phyloP scores from a whole-genome alignment of 306 rosid genomes.

The Canavalia ensiformis region DNA sequence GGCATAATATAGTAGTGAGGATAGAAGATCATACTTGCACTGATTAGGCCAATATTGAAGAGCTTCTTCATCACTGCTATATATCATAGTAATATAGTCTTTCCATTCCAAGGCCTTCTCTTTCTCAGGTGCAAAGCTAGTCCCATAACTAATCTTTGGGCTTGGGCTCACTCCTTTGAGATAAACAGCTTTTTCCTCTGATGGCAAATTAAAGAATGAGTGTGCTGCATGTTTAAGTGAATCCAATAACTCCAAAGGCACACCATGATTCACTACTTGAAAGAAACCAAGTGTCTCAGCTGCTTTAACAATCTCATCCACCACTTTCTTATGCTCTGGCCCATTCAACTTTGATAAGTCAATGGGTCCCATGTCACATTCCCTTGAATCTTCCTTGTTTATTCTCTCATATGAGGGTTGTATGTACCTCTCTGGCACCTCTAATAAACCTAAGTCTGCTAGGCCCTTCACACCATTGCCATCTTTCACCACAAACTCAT shows the following conservation, averaged over 20 bases:
- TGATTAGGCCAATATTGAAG: conserved; percentile 57
- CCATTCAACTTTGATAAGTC: conserved; percentile 65
- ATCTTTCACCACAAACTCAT: conserved; percentile 62
- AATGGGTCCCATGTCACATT: conserved; percentile 34
- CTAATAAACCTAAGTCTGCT: conserved; percentile 58
- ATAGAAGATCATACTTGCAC: conserved; percentile 54
- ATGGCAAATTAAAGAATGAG: neutral
- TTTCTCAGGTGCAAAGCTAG: conserved; percentile 73
- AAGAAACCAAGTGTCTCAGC: conserved; percentile 69
- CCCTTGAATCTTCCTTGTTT: conserved; percentile 33
- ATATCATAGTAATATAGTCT: conserved; percentile 65
- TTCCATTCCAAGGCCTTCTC: conserved; percentile 75
- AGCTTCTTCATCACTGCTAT: neutral
- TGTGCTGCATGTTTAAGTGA: conserved; percentile 59
- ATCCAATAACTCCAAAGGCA: conserved; percentile 59
- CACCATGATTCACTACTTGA: conserved; percentile 71
- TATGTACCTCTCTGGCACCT: conserved; percentile 65
- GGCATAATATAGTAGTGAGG: too few relatives aligned
- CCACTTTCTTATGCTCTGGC: conserved; percentile 54
- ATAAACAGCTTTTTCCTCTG: conserved; percentile 56
- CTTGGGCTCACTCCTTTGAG: conserved; percentile 53
- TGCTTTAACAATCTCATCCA: conserved; percentile 50
- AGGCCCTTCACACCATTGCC: conserved; percentile 74
- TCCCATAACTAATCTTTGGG: conserved; percentile 55
- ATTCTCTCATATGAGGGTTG: conserved; percentile 63